These are phyloP conservation scores for Candida sithepensis DNA, from an alignment of 805 yeast species.

Conservation along the genomic window DNA sequence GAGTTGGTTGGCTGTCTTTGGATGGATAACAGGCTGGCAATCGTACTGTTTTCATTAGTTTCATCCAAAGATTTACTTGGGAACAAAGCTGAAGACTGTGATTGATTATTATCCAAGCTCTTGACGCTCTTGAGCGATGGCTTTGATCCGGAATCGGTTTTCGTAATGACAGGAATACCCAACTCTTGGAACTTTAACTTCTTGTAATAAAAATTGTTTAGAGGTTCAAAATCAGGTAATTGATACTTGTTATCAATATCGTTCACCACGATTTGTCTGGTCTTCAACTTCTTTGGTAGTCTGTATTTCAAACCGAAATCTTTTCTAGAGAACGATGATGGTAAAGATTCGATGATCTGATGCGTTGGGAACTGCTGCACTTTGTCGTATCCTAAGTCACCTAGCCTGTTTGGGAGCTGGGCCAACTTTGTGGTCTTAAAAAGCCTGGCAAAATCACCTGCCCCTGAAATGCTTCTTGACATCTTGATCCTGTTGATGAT, in stretches of 20 bases:
- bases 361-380: conserved; percentile 53
- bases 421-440: conserved; percentile 31
- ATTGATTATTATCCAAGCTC: neutral
- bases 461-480: conserved; percentile 20
- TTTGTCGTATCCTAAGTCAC: conserved; percentile 22
- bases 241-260: conserved; percentile 65
- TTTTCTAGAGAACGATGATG: conserved; percentile 58
- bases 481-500: conserved; percentile 2
- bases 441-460: conserved; percentile 27
- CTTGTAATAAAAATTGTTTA: conserved; percentile 56
- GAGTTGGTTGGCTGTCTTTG: conserved; percentile 22
- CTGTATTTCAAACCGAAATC: conserved; percentile 76
- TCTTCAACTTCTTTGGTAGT: conserved; percentile 58
- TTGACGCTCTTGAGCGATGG: conserved; percentile 16
- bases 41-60: conserved; percentile 19
- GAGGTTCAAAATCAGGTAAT: conserved; percentile 68
- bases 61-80: neutral
- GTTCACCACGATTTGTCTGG: conserved; percentile 58
- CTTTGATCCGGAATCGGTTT: conserved; percentile 38
- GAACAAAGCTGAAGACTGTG: neutral
- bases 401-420: conserved; percentile 30
- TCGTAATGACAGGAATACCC: conserved; percentile 44
- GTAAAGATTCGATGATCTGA: conserved; percentile 68
- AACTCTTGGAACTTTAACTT: conserved; percentile 66
- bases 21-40: conserved; percentile 21